Percentiles rank a stretch among this genome's conserved stretches.
Conservation (phyloP, 225 moss, liverwort and hornwort genomes). For the Ulota crispa region DNA sequence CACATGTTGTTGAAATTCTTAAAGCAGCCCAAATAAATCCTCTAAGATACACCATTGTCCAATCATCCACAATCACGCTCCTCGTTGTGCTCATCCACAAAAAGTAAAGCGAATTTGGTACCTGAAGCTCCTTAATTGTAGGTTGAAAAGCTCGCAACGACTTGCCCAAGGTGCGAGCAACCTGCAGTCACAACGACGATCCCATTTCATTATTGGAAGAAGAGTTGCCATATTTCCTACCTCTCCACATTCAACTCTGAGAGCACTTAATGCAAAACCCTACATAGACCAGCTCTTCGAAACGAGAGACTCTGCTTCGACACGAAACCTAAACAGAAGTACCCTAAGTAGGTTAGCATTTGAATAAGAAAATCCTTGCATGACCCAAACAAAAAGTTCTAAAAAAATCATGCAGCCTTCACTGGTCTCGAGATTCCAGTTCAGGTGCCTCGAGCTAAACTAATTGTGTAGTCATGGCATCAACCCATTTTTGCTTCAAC, state of each 20-base stretch:
- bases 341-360: neutral
- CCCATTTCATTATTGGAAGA: neutral
- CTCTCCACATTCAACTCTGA: neutral
- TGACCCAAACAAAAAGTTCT: neutral
- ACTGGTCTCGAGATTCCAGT: neutral
- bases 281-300: neutral
- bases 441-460: neutral
- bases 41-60: neutral
- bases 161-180: slow-evolving; percentile 90
- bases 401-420: neutral
- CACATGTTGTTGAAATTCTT: neutral
- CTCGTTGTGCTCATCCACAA: neutral
- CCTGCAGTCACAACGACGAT: slow-evolving; percentile 44
- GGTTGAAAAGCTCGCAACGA: slow-evolving; percentile 92
- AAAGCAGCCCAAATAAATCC: neutral
- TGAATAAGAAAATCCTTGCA: neutral
- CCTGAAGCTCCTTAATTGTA: slow-evolving; percentile 93
- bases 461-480: neutral
- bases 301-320: neutral
- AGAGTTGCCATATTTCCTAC: neutral
- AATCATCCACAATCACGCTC: neutral
- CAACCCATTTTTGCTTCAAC: neutral
- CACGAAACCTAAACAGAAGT: slow-evolving; percentile 10
- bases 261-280: neutral
- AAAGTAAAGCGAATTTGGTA: slow-evolving; percentile 14